Evolutionary conservation across 805 yeast genomes (phyloP).

Genomic region (Cyberlindnera nakhonratchasimensis): DNA sequence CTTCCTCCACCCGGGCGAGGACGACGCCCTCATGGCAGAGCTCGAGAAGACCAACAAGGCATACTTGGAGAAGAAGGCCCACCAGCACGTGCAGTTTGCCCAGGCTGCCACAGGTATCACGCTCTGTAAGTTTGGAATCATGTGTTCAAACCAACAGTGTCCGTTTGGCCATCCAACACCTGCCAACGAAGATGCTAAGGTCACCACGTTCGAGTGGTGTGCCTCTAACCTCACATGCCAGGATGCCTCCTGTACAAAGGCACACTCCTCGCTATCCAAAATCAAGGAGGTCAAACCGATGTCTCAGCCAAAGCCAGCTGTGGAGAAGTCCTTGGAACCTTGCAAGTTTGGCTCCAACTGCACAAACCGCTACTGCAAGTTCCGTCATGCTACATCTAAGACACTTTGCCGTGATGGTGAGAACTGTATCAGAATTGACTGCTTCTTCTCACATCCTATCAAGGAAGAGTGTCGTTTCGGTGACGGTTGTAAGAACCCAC

Average conservation of each 20-base stretch:
- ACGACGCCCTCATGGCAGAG: conserved; percentile 65
- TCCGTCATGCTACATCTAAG: conserved; percentile 75
- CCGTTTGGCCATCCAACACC: conserved; percentile 93
- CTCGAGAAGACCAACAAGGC: conserved; percentile 59
- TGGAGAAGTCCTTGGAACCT: conserved; percentile 64
- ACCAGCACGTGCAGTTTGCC: conserved; percentile 28
- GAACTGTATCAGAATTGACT: conserved; percentile 73
- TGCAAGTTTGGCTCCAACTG: conserved; percentile 79
- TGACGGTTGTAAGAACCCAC: conserved; percentile 63
- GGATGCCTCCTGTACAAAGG: conserved; percentile 60
- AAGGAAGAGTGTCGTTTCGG: conserved; percentile 80
- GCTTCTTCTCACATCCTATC: conserved; percentile 80
- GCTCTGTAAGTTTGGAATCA: conserved; percentile 71
- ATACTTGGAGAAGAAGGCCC: conserved; percentile 37
- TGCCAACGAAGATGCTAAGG: conserved; percentile 69
- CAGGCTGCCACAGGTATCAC: conserved; percentile 46
- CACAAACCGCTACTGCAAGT: conserved; percentile 73
- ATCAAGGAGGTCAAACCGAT: conserved; percentile 35
- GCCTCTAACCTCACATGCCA: conserved; percentile 61
- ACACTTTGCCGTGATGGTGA: conserved; percentile 81
- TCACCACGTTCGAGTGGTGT: conserved; percentile 73
- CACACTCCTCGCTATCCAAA: conserved; percentile 77
- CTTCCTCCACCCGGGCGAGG: conserved; percentile 82
- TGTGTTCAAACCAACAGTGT: conserved; percentile 76
- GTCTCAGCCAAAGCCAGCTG: conserved; percentile 19